Conservation (phyloP, 768 basidiomycete genomes). For the Auricularia cornea region DNA sequence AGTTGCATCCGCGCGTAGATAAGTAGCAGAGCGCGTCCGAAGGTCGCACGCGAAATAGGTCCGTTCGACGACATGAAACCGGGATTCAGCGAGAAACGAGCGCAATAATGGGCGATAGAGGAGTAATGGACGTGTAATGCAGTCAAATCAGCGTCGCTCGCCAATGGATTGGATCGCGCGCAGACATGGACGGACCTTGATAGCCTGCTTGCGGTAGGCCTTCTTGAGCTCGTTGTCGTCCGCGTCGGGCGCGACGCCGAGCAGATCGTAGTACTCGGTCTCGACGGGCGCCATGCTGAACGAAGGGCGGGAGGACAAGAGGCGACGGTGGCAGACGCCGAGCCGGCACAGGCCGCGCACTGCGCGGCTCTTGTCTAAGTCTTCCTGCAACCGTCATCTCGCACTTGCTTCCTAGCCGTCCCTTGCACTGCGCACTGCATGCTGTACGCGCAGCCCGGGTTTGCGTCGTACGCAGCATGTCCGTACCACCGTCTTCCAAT, state of each 20-base stretch:
- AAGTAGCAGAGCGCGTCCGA: too few relatives aligned
- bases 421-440: too few relatives aligned
- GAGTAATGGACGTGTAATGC: neutral
- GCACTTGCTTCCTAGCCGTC: too few relatives aligned
- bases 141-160: neutral
- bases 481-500: too few relatives aligned
- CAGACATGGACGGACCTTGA: constrained; percentile 58
- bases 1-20: neutral
- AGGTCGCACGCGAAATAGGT: too few relatives aligned
- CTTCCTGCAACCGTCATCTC: too few relatives aligned
- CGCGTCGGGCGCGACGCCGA: constrained; percentile 63
- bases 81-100: too few relatives aligned
- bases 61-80: too few relatives aligned
- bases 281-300: constrained; percentile 73
- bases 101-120: too few relatives aligned
- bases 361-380: too few relatives aligned
- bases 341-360: neutral
- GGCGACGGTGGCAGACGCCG: constrained; percentile 1
- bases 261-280: constrained; percentile 80
- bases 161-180: neutral
- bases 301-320: neutral
- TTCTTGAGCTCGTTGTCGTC: constrained; percentile 84
- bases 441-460: too few relatives aligned
- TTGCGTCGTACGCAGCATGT: too few relatives aligned
- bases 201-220: constrained; percentile 89